Conservation (phyloP, 2,329 filamentous ascomycete species). For the Diplocarpon mali region DNA sequence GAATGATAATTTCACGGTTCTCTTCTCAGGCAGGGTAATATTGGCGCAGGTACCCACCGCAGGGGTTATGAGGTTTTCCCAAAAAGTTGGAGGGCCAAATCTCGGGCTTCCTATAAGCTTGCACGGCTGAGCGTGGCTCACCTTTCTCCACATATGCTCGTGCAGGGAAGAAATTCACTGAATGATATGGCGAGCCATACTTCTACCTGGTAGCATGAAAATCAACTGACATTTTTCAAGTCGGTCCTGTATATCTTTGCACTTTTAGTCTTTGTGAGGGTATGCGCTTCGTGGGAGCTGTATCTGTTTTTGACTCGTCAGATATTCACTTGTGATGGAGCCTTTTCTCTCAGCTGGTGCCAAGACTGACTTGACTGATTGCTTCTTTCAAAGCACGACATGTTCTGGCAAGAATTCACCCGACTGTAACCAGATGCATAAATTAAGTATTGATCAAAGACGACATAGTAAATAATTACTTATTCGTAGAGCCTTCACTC, state of each 20-base stretch:
- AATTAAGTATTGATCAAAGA: too few relatives aligned
- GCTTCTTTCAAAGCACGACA: too few relatives aligned
- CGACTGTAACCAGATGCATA: too few relatives aligned
- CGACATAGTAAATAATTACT: too few relatives aligned
- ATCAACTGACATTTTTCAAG: not conserved
- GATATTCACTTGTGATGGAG: too few relatives aligned
- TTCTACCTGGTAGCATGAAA: not conserved
- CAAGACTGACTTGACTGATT: too few relatives aligned
- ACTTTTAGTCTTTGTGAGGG: not conserved
- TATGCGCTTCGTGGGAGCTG: too few relatives aligned
- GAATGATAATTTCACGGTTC: slow-evolving; percentile 5
- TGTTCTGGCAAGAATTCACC: too few relatives aligned
- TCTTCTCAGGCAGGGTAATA: not conserved
- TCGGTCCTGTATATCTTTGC: not conserved
- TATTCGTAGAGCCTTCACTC: too few relatives aligned
- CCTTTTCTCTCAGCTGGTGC: too few relatives aligned
- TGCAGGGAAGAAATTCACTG: not conserved
- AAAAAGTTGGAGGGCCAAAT: slow-evolving; percentile 3
- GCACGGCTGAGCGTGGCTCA: not conserved
- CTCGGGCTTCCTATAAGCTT: not conserved
- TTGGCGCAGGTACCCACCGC: slow-evolving; percentile 4
- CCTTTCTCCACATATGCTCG: not conserved
- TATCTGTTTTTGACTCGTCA: too few relatives aligned
- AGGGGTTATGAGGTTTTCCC: not conserved
- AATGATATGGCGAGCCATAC: not conserved